Base-by-base conservation (phyloP, 1,284 basidiomycete species). In the Ganoderma multipileum region DNA sequence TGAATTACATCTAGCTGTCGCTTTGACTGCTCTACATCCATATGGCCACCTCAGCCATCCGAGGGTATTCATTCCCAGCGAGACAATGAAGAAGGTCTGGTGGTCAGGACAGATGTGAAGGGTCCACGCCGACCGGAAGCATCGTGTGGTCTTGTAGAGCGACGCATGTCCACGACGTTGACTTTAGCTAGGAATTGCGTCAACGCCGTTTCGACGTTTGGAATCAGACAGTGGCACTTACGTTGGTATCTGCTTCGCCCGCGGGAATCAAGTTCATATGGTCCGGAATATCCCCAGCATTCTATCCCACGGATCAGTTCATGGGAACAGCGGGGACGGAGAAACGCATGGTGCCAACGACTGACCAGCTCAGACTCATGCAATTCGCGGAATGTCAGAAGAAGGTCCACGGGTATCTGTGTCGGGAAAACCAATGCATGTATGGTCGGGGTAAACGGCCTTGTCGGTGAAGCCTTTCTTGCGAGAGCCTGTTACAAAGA, bases 231-330 rank as follows among this genome's bases (percentile, higher is more conserved):
- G 44, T 41, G 58, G 38, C 18, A 65, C 69, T 16, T 62, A 73
- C 69, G 55, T 71, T 66, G 20, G 60, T 68, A n/a, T 67, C 59
- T 18, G 91, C 91, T 61, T 91, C 87, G 11, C 77, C 67, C 16
- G 81, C 81, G 18, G 89, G 83, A n/a, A 94, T 75, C 28, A 94
- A 79, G 76, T 94, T 93, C 91, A 94, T 94, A 73, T 94, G 91
- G 71, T 92, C 88, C 14, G 91, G 91, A 55, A 87, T 79, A 41
- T 84, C 78, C 20, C 84, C 84, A 33, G 81, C 82, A 67, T 92
- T 92, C 92, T 94, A 72, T 39, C 70, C 71, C 64, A 66, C 67
- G 54, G 59, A 38, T 55, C 57, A 57, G 65, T 60, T 52, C 58
- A 70, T 57, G 66, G 61, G 61, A 59, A 65, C 64, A 11, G 47